Conservation (phyloP, 108 stramenopile genomes). For the Thalassiosira profunda region DNA sequence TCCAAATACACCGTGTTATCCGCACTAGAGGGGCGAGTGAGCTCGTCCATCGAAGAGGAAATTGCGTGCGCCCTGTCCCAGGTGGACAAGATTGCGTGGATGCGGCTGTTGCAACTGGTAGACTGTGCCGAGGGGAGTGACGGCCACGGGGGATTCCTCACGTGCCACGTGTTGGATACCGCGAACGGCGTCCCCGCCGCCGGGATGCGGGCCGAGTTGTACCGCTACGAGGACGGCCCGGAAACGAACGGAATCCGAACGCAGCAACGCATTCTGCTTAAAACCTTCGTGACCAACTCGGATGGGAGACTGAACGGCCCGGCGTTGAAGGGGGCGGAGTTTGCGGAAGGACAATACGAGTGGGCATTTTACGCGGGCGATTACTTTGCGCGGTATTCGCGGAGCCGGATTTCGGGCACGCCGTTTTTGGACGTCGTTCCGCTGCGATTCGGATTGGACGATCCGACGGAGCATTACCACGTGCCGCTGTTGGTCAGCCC, state of each 20-base stretch:
- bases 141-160: constrained; percentile 79
- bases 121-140: constrained; percentile 32
- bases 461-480: constrained; percentile 94
- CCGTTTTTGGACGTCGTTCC: constrained; percentile 90
- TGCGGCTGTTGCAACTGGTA: constrained; percentile 77
- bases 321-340: constrained; percentile 70
- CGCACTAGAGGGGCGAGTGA: constrained; percentile 69
- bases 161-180: constrained; percentile 92
- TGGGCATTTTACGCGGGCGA: constrained; percentile 88
- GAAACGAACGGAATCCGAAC: constrained; percentile 8
- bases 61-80: constrained; percentile 72
- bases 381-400: constrained; percentile 84
- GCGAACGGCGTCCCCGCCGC: constrained; percentile 77
- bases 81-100: constrained; percentile 95
- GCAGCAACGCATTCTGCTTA: constrained; percentile 35
- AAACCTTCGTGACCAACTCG: constrained; percentile 76
- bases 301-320: constrained; percentile 88
- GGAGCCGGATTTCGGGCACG: constrained; percentile 54
- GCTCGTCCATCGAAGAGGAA: constrained; percentile 53
- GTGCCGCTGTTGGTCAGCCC: constrained; percentile 91
- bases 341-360: constrained; percentile 80
- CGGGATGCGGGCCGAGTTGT: constrained; percentile 81
- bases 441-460: constrained; percentile 90
- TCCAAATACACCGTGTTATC: constrained; percentile 81
- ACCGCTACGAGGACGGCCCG: constrained; percentile 51